Evolutionary conservation across 1,139 yeast species (phyloP), one percentile per base, ranked within the genome.

Genomic region (Blastobotrys petasosporus): DNA sequence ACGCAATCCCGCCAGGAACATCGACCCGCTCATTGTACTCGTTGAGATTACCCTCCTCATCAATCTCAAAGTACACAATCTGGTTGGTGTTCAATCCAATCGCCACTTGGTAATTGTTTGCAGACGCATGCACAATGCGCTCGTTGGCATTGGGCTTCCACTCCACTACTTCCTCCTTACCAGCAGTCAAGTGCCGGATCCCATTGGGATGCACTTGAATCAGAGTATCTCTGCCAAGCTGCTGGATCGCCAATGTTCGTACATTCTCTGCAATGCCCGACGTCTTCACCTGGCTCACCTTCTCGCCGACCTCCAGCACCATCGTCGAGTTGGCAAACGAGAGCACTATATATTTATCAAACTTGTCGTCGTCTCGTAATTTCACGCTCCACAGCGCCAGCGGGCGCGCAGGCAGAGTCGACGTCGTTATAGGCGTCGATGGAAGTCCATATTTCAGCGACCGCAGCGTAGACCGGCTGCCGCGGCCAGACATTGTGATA

Each of bases 131-230:
- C 0, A 75, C 58, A 36, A 92, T 74, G 29, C 75, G 69, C 12
- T 83, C 78, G 5, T 94, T 95, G 8, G 30, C 35, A 0, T 83
- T 82, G 1, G 96, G 87, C 36, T 67, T 71, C 98, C 98, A 92
- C 53, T 85, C 85, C 6, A n/a, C 37, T 12, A 37, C 28, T 78
- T 70, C 3, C 32, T 65, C 67, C 3, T 56, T 49, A 45, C 60
- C 58, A 29, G 70, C 69, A 3, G 68, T 63, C 2, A 88, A 70
- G 55, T 85, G 90, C 13, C 82, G 71, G 28, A 92, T 69, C n/a
- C 94, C 95, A 52, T 77, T 74, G 0, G 79, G 57, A 60, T 85
- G 84, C 1, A 90, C 73, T 60, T 92, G 98, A 2, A 83, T 75
- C 0, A 88, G 63, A 0, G 94, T 77, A 9, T 65, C 60, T 2